Percentiles rank a stretch among this genome's conserved stretches.
These are phyloP conservation scores for Ascochyta rabiei DNA, from an alignment of 2,329 filamentous ascomycete genomes.

Conservation along the genomic window DNA sequence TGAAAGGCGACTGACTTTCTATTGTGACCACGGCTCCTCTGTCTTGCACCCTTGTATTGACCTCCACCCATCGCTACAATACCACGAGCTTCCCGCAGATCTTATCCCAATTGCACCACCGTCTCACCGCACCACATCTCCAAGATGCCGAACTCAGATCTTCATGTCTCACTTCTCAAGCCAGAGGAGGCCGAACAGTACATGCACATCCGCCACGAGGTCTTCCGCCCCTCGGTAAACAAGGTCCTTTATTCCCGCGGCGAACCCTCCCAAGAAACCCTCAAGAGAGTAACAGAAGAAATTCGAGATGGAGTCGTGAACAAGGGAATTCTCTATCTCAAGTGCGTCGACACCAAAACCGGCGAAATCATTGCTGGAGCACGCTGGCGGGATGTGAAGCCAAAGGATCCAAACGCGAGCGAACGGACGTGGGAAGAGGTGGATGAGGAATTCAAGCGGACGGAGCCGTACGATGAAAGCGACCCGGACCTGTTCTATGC, in stretches of 20 bases:
- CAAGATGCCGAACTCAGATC: constrained; percentile 30
- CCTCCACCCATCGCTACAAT: neutral
- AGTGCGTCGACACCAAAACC: constrained; percentile 35
- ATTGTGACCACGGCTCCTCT: neutral
- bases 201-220: constrained; percentile 39
- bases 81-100: neutral
- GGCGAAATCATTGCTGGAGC: constrained; percentile 39
- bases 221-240: constrained; percentile 41
- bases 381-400: constrained; percentile 35
- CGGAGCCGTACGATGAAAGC: constrained; percentile 38
- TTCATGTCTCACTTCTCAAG: constrained; percentile 35
- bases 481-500: constrained; percentile 29
- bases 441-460: constrained; percentile 26
- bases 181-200: constrained; percentile 38
- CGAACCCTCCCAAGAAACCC: constrained; percentile 36
- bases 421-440: constrained; percentile 37
- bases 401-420: constrained; percentile 20
- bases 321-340: constrained; percentile 36
- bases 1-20: neutral
- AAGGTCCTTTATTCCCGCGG: constrained; percentile 41
- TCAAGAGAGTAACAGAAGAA: constrained; percentile 27
- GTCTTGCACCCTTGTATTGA: neutral
- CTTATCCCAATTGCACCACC: neutral
- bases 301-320: constrained; percentile 31
- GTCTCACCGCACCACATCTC: neutral